Evolutionary conservation across 768 basidiomycete species (phyloP), one percentile per base, ranked within the genome.

Genomic region (Rhizopogon vulgaris): DNA sequence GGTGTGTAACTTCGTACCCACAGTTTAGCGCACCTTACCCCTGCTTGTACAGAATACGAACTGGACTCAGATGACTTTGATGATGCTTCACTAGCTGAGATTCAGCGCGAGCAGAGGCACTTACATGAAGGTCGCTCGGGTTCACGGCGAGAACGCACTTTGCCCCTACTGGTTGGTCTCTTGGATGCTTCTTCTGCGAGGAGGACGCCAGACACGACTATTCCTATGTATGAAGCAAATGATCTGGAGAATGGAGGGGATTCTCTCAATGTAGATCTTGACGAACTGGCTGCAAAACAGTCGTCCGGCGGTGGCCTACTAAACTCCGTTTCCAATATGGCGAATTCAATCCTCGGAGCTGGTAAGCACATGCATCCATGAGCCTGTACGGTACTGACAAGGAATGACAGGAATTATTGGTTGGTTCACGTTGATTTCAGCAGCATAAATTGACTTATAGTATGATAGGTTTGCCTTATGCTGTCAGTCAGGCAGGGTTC

Each of bases 331-430:
- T 87, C 90, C 18, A 90, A 94, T 65, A 96, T 96, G 95, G 89
- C 92, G 18, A 97, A 98, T 64, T 93, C 90, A 2, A 96, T 98
- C 32, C 72, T 97, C 12, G 94, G 94, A 39, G 94, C 94, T 63
- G 94, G 93, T 81, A 69, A 71, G 73, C 46, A 56, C 36, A 43
- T 27, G 49, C 38, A 38, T 12, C 6, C 40, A 24, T 18, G 9
- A 47, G 6, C 51, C 36, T 7, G 34, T 59, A 59, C 57, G 51
- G 38, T 38, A 62, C 60, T 66, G 12, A 52, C 38, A 14, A 54
- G 48, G 7, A 28, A 38, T 41, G 37, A 32, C 60, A 85, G 86
- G 86, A 40, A 89, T 89, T 46, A 88, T 88, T 53, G 87, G 87
- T 87, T 67, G 59, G 73, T 57, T 10, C 28, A 11, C 49, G 32